Base-by-base conservation (phyloP, 2,329 filamentous ascomycete genomes). In the Colletotrichum scovillei region DNA sequence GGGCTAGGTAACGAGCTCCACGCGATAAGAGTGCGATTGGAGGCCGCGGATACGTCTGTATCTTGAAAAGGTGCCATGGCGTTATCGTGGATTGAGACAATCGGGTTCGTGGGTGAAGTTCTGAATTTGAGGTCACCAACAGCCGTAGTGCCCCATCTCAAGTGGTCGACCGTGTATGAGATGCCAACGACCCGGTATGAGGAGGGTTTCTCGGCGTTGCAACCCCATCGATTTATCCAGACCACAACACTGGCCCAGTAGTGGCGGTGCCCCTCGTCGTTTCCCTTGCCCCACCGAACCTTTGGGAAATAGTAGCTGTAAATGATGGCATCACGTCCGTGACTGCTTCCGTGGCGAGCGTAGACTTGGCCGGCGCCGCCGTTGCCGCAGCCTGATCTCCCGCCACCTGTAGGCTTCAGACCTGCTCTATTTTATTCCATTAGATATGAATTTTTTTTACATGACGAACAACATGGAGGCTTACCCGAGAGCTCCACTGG, bases 271-370 rank as follows among this genome's bases (percentile, higher is more conserved):
- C 64, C 38, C 11, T 30, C 19, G 3, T 28, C 9, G 5, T 67
- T 11, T 1, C 55, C 55, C 24, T 49, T 12, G 1, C 22, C 64
- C 64, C 38, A 67, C 16, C 64, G 64, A 2, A 67, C 64, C n/a
- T 67, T 67, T 1, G 64, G 64, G 11, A 59, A 30, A 12, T 67
- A 67, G 53, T 59, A 67, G 24, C 64, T 67, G 53, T 67, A 67
- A n/a, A 67, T 67, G 30, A 67, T 67, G 5, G n/a, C 38, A 19
- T 55, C 59, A 19, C 55, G 64, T 1, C 35, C 35, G 1, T 59
- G 64, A 38, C 53, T 67, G 2, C 26, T n/a, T n/a, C 63, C 63
- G 7, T 28, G 63, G 1, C 63, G 63, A 30, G 49, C 63, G 30
- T 65, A 65, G 19, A 65, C 63, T 2, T 65, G 63, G 28, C 26